Evolutionary conservation across 2,329 filamentous ascomycete genomes (phyloP).

Genomic region (Diaporthe ampelina): DNA sequence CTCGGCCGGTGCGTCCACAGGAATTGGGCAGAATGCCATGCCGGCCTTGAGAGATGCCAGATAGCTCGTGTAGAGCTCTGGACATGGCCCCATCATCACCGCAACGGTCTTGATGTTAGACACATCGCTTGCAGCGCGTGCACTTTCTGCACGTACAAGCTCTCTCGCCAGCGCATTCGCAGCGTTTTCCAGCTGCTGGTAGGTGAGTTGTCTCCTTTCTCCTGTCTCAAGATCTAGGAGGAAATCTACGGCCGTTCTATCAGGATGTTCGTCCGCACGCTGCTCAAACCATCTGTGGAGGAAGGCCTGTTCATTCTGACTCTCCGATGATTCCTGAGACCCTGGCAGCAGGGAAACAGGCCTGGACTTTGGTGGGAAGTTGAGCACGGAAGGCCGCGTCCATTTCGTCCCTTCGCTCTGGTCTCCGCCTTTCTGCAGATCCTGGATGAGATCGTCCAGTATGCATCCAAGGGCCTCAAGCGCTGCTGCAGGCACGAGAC

Average conservation of each 20-base stretch:
- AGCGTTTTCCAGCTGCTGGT: constrained; percentile 30
- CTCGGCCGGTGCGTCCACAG: constrained; percentile 51
- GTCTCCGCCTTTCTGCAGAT: constrained; percentile 14
- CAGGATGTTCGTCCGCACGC: constrained; percentile 29
- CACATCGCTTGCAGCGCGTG: constrained; percentile 13
- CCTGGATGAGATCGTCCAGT: constrained; percentile 30
- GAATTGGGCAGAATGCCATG: constrained; percentile 54
- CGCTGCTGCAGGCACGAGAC: constrained; percentile 33
- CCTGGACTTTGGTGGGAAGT: constrained; percentile 23
- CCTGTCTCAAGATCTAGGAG: constrained; percentile 28
- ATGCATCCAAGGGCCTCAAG: constrained; percentile 32
- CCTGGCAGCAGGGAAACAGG: constrained; percentile 1
- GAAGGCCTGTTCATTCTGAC: neutral
- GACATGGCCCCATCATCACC: constrained; percentile 45
- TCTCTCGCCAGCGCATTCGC: constrained; percentile 31
- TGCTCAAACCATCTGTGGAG: constrained; percentile 31
- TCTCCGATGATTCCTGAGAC: neutral
- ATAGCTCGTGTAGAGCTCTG: constrained; percentile 55
- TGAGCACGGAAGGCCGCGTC: constrained; percentile 33
- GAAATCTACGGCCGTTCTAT: constrained; percentile 29
- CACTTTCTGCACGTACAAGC: constrained; percentile 4
- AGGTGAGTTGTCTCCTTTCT: constrained; percentile 25
- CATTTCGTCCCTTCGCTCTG: neutral
- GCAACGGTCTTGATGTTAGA: constrained; percentile 38
- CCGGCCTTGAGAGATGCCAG: constrained; percentile 54